Conservation (phyloP, 2,329 filamentous ascomycete species). For the Fusarium xylarioides region DNA sequence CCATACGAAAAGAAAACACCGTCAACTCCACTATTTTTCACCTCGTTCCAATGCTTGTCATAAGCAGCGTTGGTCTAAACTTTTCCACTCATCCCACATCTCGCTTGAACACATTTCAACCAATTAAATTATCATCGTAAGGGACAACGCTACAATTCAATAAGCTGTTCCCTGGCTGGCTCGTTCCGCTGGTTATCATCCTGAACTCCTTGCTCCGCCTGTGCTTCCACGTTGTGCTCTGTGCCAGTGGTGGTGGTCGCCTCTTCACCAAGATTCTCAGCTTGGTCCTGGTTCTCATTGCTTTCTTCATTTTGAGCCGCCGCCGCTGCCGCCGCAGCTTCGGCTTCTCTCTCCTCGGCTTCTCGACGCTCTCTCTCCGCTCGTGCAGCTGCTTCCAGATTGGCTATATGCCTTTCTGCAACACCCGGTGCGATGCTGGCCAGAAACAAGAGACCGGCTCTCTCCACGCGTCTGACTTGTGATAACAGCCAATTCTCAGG, state of each 20-base stretch:
- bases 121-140: background rate
- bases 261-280: conserved; percentile 7
- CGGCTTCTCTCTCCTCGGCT: conserved; percentile 49
- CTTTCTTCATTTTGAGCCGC: conserved; percentile 38
- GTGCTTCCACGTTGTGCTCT: conserved; percentile 21
- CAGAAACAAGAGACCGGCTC: conserved; percentile 69
- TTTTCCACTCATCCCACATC: conserved; percentile 31
- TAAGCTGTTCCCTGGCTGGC: conserved; percentile 33
- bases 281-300: conserved; percentile 23
- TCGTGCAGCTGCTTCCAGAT: conserved; percentile 62
- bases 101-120: conserved; percentile 23
- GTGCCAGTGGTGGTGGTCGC: conserved; percentile 3
- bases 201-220: conserved; percentile 10
- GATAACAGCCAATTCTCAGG: conserved; percentile 46
- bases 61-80: conserved; percentile 19
- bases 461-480: conserved; percentile 64
- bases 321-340: conserved; percentile 42
- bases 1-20: conserved; percentile 29
- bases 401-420: conserved; percentile 71
- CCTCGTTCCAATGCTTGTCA: conserved; percentile 23
- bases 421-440: conserved; percentile 73
- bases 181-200: conserved; percentile 23
- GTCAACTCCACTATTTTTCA: conserved; percentile 34
- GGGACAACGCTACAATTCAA: conserved; percentile 26
- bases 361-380: conserved; percentile 56